A percentile compares a stretch with the other conserved stretches of the same genome.
Conservation (phyloP, 805 yeast genomes). For the Saccharomyces paradoxus region DNA sequence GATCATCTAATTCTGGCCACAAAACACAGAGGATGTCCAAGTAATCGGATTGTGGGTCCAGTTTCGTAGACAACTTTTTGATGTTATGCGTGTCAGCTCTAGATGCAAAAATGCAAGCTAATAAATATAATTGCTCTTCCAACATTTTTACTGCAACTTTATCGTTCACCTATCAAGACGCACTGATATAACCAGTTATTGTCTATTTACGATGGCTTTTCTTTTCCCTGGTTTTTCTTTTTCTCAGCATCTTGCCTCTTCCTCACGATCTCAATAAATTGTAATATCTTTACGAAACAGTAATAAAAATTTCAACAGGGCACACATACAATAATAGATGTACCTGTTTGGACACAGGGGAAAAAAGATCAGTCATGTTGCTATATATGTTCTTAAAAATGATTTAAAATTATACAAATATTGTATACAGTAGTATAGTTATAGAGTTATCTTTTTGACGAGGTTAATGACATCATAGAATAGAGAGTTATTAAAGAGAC, state of each 20-base stretch:
- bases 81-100: slow-evolving; percentile 14
- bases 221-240: neutral
- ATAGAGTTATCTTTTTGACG: neutral
- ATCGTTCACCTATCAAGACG: neutral
- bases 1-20: slow-evolving; percentile 29
- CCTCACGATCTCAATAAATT: neutral
- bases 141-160: slow-evolving; percentile 3
- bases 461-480: neutral
- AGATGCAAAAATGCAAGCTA: slow-evolving; percentile 21
- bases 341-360: neutral
- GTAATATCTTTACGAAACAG: neutral
- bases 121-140: slow-evolving; percentile 18
- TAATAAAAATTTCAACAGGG: neutral
- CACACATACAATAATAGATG: neutral
- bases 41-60: slow-evolving; percentile 9
- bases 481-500: neutral
- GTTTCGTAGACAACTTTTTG: slow-evolving; percentile 3
- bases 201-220: neutral
- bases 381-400: neutral
- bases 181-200: neutral
- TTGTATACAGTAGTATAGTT: neutral
- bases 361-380: neutral
- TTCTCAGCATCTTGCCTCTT: neutral
- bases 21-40: slow-evolving; percentile 20
- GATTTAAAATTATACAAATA: neutral